phyloP scores from a whole-genome alignment of 495 filamentous ascomycete genomes.

The Aspergillus sparsus region DNA sequence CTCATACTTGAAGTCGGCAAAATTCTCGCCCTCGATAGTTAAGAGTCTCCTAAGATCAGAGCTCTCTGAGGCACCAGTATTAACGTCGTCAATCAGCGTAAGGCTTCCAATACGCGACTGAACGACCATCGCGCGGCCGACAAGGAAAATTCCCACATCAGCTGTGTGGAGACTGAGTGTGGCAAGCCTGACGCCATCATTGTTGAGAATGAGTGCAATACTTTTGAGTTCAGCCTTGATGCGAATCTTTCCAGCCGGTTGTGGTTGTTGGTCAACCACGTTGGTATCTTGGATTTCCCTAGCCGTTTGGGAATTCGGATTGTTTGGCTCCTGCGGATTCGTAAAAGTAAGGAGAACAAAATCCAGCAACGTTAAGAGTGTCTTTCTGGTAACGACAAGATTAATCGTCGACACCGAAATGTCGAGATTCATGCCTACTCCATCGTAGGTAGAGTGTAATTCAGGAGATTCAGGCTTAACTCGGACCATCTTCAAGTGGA shows the following conservation, averaged over 20 bases:
- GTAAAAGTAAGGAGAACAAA: constrained; percentile 96
- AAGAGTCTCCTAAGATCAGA: constrained; percentile 85
- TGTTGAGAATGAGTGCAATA: constrained; percentile 94
- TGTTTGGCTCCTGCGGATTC: constrained; percentile 56
- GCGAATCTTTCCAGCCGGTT: constrained; percentile 59
- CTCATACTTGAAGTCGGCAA: constrained; percentile 97
- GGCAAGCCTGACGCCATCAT: constrained; percentile 92
- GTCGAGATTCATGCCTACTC: constrained; percentile 89
- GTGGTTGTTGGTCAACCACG: constrained; percentile 40
- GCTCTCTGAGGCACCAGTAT: constrained; percentile 77
- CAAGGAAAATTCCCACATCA: constrained; percentile 85
- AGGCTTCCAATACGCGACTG: constrained; percentile 84
- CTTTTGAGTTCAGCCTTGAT: constrained; percentile 93
- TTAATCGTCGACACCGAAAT: constrained; percentile 94
- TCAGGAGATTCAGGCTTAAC: constrained; percentile 92
- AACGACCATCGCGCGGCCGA: constrained; percentile 80
- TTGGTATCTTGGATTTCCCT: constrained; percentile 50
- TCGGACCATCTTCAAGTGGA: constrained; percentile 82
- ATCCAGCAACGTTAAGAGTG: constrained; percentile 90
- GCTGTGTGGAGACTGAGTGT: constrained; percentile 90
- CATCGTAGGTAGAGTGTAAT: constrained; percentile 86
- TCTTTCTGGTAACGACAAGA: constrained; percentile 88
- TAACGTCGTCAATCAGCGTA: constrained; percentile 88
- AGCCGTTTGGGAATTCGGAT: constrained; percentile 36
- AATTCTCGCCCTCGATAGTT: constrained; percentile 90